Percentiles rank a stretch among this genome's conserved stretches.
phyloP scores from a whole-genome alignment of 192 early-diverging fungal species.

The Backusella sp. region DNA sequence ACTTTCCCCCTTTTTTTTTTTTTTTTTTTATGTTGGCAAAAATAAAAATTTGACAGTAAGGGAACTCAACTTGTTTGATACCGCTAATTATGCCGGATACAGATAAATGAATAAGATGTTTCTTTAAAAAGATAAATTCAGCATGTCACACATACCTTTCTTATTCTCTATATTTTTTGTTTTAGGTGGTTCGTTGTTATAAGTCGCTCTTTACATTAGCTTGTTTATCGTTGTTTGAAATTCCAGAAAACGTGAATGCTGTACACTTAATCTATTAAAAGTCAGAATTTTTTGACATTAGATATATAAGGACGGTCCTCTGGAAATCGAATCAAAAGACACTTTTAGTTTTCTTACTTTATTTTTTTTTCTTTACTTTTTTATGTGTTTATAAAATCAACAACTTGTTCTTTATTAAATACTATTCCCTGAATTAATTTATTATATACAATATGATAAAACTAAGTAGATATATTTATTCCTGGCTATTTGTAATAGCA shows the following conservation, averaged over 20 bases:
- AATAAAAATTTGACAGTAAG: background rate
- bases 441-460: background rate
- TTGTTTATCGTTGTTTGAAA: slow-evolving; percentile 2
- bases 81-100: background rate
- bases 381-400: background rate
- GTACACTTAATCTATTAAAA: background rate
- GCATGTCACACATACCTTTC: background rate
- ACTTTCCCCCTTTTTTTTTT: too few relatives aligned
- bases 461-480: background rate
- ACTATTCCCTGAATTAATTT: background rate
- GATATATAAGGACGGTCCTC: background rate
- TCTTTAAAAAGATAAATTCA: background rate
- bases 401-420: background rate
- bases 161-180: background rate
- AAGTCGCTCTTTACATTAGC: slow-evolving; percentile 5
- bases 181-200: background rate
- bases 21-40: background rate
- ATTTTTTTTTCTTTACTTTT: background rate
- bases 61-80: background rate
- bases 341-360: background rate
- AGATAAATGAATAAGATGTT: background rate
- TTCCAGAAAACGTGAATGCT: background rate
- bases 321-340: background rate
- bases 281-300: background rate
- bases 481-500: background rate